These are phyloP conservation scores for Colletotrichum chlorophyti DNA, from an alignment of 2,329 filamentous ascomycete genomes.

Conservation along the genomic window DNA sequence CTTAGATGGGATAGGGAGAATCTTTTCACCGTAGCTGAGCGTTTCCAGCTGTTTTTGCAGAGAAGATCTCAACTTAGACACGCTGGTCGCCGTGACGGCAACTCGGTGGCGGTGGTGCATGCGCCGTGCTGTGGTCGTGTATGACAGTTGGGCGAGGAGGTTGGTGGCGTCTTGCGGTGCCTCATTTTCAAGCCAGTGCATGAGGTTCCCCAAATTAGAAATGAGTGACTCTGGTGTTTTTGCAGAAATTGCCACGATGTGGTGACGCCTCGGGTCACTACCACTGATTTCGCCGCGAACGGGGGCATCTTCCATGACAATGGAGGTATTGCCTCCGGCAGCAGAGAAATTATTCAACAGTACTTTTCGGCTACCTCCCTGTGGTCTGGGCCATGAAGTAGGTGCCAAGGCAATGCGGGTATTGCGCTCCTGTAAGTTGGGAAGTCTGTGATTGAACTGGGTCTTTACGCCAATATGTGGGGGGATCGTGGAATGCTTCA, in stretches of 20 bases:
- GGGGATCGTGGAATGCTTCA: constrained; percentile 23
- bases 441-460: constrained; percentile 65
- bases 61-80: constrained; percentile 38
- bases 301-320: constrained; percentile 69
- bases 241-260: constrained; percentile 63
- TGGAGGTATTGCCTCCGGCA: constrained; percentile 73
- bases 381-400: constrained; percentile 54
- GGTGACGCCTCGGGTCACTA: constrained; percentile 58
- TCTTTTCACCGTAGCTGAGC: constrained; percentile 45
- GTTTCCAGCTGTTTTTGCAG: constrained; percentile 47
- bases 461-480: constrained; percentile 70
- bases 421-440: constrained; percentile 61
- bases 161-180: constrained; percentile 49
- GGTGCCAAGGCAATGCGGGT: constrained; percentile 63
- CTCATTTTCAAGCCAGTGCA: constrained; percentile 55
- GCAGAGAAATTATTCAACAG: constrained; percentile 75
- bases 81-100: constrained; percentile 48
- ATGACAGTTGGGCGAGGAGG: constrained; percentile 64
- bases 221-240: constrained; percentile 62
- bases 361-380: constrained; percentile 52
- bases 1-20: constrained; percentile 46
- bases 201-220: constrained; percentile 61
- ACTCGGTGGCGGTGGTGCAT: constrained; percentile 53
- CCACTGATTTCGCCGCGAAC: constrained; percentile 47
- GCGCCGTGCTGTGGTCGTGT: constrained; percentile 72